phyloP scores from a whole-genome alignment of 192 early-diverging fungal genomes.

The Entomortierella beljakovae region DNA sequence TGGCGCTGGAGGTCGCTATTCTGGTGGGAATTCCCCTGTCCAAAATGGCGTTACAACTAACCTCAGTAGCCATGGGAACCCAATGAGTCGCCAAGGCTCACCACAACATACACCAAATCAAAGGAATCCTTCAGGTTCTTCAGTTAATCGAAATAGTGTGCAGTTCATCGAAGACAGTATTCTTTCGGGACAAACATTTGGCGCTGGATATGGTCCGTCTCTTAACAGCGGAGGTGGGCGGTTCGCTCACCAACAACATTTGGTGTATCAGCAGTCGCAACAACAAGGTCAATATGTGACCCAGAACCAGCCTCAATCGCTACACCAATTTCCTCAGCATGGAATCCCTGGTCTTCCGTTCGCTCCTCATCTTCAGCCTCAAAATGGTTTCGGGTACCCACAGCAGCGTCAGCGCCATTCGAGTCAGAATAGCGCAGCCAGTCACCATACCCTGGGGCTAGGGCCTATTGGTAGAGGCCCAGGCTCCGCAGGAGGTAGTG shows the following conservation, averaged over 20 bases:
- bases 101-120: conserved; percentile 15
- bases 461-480: conserved; percentile 47
- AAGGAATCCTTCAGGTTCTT: conserved; percentile 5
- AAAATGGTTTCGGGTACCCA: conserved; percentile 20
- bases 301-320: not conserved
- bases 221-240: conserved; percentile 33
- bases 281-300: conserved; percentile 3
- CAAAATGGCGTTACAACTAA: conserved; percentile 11
- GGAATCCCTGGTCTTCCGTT: conserved; percentile 22
- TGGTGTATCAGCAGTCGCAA: not conserved
- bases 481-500: conserved; percentile 46
- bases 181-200: conserved; percentile 28
- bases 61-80: conserved; percentile 12
- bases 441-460: conserved; percentile 49
- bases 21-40: conserved; percentile 33
- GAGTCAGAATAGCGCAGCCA: conserved; percentile 51
- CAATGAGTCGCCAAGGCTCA: conserved; percentile 14
- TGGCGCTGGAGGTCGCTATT: conserved; percentile 23
- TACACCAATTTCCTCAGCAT: conserved; percentile 5
- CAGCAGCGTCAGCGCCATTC: conserved; percentile 52
- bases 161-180: conserved; percentile 33
- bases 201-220: conserved; percentile 44
- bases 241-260: conserved; percentile 19
- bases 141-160: conserved; percentile 24
- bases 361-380: conserved; percentile 25